Evolutionary conservation across 169 alveolate genomes (phyloP).

Genomic region (Eimeria sp.): DNA sequence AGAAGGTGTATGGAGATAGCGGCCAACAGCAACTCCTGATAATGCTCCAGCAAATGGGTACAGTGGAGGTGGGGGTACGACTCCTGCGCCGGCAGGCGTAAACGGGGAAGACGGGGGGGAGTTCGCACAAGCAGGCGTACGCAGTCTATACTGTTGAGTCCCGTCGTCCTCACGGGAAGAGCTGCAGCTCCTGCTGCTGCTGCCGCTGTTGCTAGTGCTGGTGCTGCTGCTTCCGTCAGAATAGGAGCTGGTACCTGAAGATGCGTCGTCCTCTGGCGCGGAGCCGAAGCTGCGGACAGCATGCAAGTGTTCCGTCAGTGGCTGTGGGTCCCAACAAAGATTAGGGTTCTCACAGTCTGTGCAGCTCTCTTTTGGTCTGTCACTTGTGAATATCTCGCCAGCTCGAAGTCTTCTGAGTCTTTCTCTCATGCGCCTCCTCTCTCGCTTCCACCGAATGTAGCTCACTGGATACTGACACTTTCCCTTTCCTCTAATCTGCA

Average conservation of each 20-base stretch:
- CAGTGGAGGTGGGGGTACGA: background rate
- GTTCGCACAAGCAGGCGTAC: background rate
- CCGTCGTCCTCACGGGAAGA: background rate
- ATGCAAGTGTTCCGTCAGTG: slow-evolving; percentile 50
- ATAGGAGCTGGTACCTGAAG: slow-evolving; percentile 35
- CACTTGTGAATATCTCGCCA: slow-evolving; percentile 39
- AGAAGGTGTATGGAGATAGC: background rate
- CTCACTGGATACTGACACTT: slow-evolving; percentile 30
- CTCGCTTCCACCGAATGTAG: slow-evolving; percentile 55
- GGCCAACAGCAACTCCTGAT: background rate
- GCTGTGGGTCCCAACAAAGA: slow-evolving; percentile 58
- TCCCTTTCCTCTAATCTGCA: slow-evolving; percentile 50
- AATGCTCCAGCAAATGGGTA: background rate
- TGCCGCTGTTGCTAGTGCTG: background rate
- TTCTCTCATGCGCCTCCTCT: slow-evolving; percentile 6
- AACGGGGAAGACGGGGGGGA: slow-evolving; percentile 7
- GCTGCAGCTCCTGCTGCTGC: background rate
- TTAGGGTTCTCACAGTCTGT: slow-evolving; percentile 35
- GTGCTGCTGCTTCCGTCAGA: slow-evolving; percentile 43
- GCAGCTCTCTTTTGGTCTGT: slow-evolving; percentile 42
- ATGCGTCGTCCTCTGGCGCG: slow-evolving; percentile 19
- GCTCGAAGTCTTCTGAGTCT: slow-evolving; percentile 37
- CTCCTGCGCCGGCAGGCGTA: background rate
- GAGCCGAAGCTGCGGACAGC: slow-evolving; percentile 54
- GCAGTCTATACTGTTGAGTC: background rate